Percentiles rank a stretch among this genome's conserved stretches.
Conservation (phyloP, 2,329 filamentous ascomycete species). For the Trichoderma harzianum region DNA sequence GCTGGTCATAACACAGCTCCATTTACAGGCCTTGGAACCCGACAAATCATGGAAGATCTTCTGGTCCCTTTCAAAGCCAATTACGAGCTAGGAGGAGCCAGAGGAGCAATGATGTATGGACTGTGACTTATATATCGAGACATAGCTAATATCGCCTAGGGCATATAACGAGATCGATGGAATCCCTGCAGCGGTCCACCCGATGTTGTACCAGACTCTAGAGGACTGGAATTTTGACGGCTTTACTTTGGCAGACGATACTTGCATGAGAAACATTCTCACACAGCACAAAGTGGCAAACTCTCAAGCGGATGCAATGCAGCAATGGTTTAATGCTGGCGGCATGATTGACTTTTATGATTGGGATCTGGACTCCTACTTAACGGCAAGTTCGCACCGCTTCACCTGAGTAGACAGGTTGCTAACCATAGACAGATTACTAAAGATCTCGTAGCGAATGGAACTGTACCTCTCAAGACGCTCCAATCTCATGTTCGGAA, state of each 20-base stretch:
- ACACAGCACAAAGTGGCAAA: conserved; percentile 11
- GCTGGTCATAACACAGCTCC: conserved; percentile 11
- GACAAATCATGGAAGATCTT: conserved; percentile 13
- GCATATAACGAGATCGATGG: conserved; percentile 1
- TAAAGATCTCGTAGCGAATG: conserved; percentile 10
- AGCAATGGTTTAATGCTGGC: conserved; percentile 18
- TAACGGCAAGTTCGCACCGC: neutral
- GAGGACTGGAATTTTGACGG: conserved; percentile 14
- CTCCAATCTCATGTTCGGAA: conserved; percentile 11
- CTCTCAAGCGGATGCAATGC: conserved; percentile 11
- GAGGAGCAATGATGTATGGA: conserved; percentile 14
- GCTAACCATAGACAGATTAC: neutral
- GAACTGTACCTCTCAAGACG: neutral
- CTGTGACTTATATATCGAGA: neutral
- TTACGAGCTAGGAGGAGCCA: conserved; percentile 7
- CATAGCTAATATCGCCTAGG: neutral
- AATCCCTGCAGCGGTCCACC: neutral
- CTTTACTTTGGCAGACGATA: conserved; percentile 9
- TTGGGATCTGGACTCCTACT: conserved; percentile 6
- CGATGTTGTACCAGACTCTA: conserved; percentile 1
- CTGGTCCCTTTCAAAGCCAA: conserved; percentile 11
- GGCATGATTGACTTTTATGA: conserved; percentile 18
- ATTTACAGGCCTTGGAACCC: conserved; percentile 7
- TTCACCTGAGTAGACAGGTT: neutral
- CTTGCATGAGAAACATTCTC: conserved; percentile 3